Percentiles rank a stretch among this genome's conserved stretches.
These are phyloP conservation scores for Bretziella fagacearum DNA, from an alignment of 2,329 filamentous ascomycete genomes.

Conservation along the genomic window DNA sequence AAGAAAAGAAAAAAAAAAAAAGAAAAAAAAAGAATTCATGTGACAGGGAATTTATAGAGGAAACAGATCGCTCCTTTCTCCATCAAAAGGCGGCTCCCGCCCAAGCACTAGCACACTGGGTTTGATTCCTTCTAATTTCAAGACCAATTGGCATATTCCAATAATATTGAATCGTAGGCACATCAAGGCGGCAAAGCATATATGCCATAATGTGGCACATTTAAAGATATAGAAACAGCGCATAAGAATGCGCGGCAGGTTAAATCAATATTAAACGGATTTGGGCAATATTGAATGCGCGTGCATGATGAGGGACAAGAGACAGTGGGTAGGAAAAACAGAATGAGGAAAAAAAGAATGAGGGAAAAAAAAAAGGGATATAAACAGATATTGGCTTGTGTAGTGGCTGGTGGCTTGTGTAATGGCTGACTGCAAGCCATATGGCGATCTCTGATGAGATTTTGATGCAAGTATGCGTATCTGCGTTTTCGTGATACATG, in stretches of 20 bases:
- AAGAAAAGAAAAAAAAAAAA: too few species aligned
- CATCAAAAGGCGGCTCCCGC: neutral
- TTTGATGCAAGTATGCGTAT: too few species aligned
- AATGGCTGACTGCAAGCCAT: too few species aligned
- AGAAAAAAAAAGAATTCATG: too few species aligned
- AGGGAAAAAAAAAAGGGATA: too few species aligned
- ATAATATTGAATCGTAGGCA: neutral
- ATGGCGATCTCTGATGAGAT: too few species aligned
- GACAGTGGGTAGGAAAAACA: too few species aligned
- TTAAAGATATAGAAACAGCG: neutral
- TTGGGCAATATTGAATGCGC: neutral
- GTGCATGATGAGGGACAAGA: neutral
- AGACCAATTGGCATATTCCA: neutral
- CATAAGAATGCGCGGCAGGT: neutral
- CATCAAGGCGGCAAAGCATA: neutral
- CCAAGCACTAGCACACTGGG: neutral
- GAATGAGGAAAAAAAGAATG: too few species aligned
- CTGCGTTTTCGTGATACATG: neutral
- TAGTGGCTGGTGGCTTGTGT: too few species aligned
- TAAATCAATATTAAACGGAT: neutral
- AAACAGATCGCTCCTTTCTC: too few species aligned
- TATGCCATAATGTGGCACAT: neutral
- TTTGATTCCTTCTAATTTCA: neutral
- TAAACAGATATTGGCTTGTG: too few species aligned
- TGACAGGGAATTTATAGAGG: neutral